Percentiles rank a stretch among this genome's conserved stretches.
phyloP scores from a whole-genome alignment of 768 basidiomycete genomes.

The Piloderma croceum region DNA sequence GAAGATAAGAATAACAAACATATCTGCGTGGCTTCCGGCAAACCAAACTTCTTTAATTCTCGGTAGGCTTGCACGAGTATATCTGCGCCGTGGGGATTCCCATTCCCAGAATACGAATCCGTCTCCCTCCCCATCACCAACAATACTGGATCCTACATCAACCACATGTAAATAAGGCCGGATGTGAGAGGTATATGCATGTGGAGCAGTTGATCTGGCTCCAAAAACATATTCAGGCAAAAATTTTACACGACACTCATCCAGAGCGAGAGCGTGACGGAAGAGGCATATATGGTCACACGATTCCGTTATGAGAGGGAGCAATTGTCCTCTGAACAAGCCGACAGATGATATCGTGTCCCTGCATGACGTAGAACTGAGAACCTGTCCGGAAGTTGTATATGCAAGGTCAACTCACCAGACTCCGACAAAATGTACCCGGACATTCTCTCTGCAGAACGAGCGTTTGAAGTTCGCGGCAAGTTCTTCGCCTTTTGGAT shows the following conservation, averaged over 20 bases:
- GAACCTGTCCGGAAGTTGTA: too few species aligned
- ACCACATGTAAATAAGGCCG: too few species aligned
- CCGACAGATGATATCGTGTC: constrained; percentile 33
- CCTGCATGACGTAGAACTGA: too few species aligned
- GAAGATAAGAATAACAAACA: constrained; percentile 16
- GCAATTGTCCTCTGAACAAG: constrained; percentile 9
- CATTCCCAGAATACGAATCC: too few species aligned
- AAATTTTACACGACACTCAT: constrained; percentile 31
- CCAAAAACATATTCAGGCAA: constrained; percentile 23
- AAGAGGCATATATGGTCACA: constrained; percentile 28
- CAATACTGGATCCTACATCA: too few species aligned
- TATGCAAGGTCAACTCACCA: too few species aligned
- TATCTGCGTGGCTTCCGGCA: constrained; percentile 25
- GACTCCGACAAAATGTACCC: too few species aligned
- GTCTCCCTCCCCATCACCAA: too few species aligned
- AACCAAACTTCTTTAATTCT: constrained; percentile 31
- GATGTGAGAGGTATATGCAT: background rate
- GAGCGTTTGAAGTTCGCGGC: too few species aligned
- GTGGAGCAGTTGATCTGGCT: background rate
- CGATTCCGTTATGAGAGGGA: constrained; percentile 17
- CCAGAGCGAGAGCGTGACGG: constrained; percentile 31
- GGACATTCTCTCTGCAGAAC: too few species aligned
- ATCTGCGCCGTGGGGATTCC: too few species aligned
- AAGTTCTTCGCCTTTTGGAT: too few species aligned
- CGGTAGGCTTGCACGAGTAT: constrained; percentile 4